Evolutionary conservation across 2,329 filamentous ascomycete species (phyloP), one percentile per base, ranked within the genome.

Genomic region (Colletotrichum higginsianum): DNA sequence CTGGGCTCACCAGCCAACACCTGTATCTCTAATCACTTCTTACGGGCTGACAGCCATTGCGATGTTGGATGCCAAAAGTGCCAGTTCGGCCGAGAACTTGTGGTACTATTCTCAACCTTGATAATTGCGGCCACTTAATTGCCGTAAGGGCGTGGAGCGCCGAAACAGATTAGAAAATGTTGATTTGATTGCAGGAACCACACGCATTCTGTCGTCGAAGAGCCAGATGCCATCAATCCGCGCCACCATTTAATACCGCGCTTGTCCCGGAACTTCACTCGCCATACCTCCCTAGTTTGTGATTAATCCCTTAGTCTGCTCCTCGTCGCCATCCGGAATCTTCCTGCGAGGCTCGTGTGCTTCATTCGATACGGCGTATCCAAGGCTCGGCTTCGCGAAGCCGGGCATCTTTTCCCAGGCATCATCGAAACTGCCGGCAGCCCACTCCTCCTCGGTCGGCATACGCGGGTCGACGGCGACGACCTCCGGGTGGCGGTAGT

Each of bases 401-500:
- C 80, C 79, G 0, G 77, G 75, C 15, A 83, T 18, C 2, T 75
- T 71, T 12, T 73, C 72, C 79, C 82, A 84, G 18, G 78, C 73
- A 1, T 77, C 74, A 0, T 82, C 78, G 0, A 75, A 67, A 13
- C 52, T 66, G n/a, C 47, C 64, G 4, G 69, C 69, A 5, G 71
- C 60, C 67, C 67, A 67, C 47, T 67, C 68, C 55, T 71, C 67
- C 30, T 47, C 46, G 2, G 67, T 64, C 0, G 62, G 66, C 18
- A 73, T 55, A 13, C 53, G 49, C 12, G 71, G 74, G 35, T 77
- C 75, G 18, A 75, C 68, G 23, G 84, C 77, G 1, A 77, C 69
- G 49, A 85, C 78, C 11, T 77, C 74, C 0, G 83, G 82, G 71
- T 88, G 88, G 61, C 75, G 74, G 69, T 84, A 87, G 6, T 72